These are phyloP conservation scores for Sinapis alba DNA, from an alignment of 441 rosid genomes.

Conservation along the genomic window DNA sequence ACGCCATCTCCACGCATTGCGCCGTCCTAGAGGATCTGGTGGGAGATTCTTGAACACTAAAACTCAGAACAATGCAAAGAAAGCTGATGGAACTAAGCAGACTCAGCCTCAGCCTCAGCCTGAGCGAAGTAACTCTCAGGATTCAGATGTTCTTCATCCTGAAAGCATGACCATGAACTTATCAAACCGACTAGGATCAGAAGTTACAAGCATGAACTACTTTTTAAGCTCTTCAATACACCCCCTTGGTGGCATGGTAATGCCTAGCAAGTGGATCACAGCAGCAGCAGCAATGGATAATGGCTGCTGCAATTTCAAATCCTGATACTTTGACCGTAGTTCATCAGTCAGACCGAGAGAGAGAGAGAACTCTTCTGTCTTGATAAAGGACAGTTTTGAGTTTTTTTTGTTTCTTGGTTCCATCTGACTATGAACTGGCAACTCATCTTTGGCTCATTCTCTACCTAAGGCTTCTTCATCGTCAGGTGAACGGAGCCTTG, in stretches of 20 bases:
- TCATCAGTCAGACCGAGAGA: constrained; percentile 44
- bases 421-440: constrained; percentile 73
- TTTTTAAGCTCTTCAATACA: constrained; percentile 41
- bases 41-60: constrained; percentile 89
- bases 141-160: constrained; percentile 76
- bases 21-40: constrained; percentile 88
- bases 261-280: constrained; percentile 72
- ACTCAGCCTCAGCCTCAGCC: constrained; percentile 37
- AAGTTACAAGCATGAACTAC: constrained; percentile 72
- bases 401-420: constrained; percentile 31
- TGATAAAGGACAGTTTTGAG: constrained; percentile 26
- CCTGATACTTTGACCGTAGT: constrained; percentile 38
- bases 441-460: constrained; percentile 90
- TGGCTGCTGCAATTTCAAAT: constrained; percentile 55
- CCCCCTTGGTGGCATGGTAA: constrained; percentile 54
- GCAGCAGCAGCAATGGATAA: constrained; percentile 54
- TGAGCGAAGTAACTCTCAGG: constrained; percentile 66
- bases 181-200: constrained; percentile 57
- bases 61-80: constrained; percentile 36
- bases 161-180: constrained; percentile 60
- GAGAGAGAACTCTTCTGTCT: constrained; percentile 13
- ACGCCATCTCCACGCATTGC: constrained; percentile 91
- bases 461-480: constrained; percentile 37
- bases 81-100: constrained; percentile 22
- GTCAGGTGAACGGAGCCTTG: constrained; percentile 4